Evolutionary conservation across 2,329 filamentous ascomycete genomes (phyloP).

Genomic region (Scedosporium aurantiacum): DNA sequence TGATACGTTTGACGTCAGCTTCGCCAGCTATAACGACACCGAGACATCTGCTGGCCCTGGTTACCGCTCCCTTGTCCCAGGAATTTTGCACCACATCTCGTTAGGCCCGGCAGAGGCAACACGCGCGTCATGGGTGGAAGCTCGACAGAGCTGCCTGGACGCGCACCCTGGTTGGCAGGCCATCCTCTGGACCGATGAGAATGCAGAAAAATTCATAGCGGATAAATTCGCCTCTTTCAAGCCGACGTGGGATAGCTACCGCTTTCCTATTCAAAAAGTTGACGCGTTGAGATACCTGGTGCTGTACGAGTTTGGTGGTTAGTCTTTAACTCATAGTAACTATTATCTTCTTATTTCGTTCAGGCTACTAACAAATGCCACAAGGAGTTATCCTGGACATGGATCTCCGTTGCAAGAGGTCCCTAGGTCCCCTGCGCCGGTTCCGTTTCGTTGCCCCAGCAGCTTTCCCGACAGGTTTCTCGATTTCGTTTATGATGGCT

Average conservation of each 20-base stretch:
- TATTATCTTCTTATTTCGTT: background rate
- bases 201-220: conserved; percentile 52
- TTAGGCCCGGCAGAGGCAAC: conserved; percentile 15
- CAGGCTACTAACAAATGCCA: background rate
- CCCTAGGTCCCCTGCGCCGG: conserved; percentile 25
- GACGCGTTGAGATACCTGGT: conserved; percentile 55
- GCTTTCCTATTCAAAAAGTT: conserved; percentile 58
- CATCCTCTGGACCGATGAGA: conserved; percentile 28
- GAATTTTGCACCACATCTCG: conserved; percentile 24
- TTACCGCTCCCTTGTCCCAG: conserved; percentile 19
- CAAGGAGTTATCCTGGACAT: conserved; percentile 15
- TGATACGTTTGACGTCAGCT: conserved; percentile 22
- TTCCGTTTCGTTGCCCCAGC: conserved; percentile 29
- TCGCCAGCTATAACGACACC: conserved; percentile 18
- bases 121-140: conserved; percentile 17
- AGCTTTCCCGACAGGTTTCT: conserved; percentile 27
- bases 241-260: conserved; percentile 42
- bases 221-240: conserved; percentile 60
- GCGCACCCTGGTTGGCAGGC: conserved; percentile 22
- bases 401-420: conserved; percentile 26
- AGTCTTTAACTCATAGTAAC: background rate
- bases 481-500: conserved; percentile 30
- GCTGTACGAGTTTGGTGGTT: background rate
- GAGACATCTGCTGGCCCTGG: conserved; percentile 17
- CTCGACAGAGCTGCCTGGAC: conserved; percentile 21